These are phyloP conservation scores for Castanopsis chinensis DNA, from an alignment of 306 rosid genomes.

Conservation along the genomic window DNA sequence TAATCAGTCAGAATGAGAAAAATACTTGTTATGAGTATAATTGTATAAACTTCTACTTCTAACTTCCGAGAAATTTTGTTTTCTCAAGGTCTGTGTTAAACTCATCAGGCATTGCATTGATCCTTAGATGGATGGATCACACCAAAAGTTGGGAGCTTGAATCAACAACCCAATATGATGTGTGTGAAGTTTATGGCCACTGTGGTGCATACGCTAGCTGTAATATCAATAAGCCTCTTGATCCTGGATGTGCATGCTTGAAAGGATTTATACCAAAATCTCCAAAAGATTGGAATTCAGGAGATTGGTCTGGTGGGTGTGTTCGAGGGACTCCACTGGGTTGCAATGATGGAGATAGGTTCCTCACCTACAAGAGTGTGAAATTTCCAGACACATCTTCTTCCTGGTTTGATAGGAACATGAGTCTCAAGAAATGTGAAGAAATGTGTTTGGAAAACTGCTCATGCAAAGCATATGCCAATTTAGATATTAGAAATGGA, in stretches of 20 bases:
- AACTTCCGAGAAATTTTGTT: too few relatives aligned
- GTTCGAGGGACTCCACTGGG: constrained; percentile 7
- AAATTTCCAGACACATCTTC: constrained; percentile 31
- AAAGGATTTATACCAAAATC: constrained; percentile 11
- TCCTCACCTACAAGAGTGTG: not conserved
- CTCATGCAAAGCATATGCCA: constrained; percentile 29
- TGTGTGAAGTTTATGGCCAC: constrained; percentile 21
- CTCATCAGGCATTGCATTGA: not conserved
- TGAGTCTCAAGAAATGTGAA: constrained; percentile 23
- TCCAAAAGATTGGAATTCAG: too few relatives aligned
- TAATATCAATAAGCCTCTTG: not conserved
- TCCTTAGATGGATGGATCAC: constrained; percentile 12
- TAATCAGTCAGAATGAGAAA: too few relatives aligned
- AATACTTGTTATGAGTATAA: too few relatives aligned
- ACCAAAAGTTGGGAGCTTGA: constrained; percentile 14
- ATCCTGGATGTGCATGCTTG: constrained; percentile 24
- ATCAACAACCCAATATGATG: not conserved
- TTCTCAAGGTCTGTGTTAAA: constrained; percentile 18
- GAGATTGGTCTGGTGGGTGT: constrained; percentile 21
- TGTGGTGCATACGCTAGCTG: constrained; percentile 26
- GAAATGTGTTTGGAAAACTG: constrained; percentile 29
- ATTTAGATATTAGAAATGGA: constrained; percentile 13
- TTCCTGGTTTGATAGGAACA: constrained; percentile 21
- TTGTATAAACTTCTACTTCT: too few relatives aligned
- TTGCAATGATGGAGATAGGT: constrained; percentile 21